phyloP scores from a whole-genome alignment of 225 moss, liverwort and hornwort species.

The Anthoceros angustus region DNA sequence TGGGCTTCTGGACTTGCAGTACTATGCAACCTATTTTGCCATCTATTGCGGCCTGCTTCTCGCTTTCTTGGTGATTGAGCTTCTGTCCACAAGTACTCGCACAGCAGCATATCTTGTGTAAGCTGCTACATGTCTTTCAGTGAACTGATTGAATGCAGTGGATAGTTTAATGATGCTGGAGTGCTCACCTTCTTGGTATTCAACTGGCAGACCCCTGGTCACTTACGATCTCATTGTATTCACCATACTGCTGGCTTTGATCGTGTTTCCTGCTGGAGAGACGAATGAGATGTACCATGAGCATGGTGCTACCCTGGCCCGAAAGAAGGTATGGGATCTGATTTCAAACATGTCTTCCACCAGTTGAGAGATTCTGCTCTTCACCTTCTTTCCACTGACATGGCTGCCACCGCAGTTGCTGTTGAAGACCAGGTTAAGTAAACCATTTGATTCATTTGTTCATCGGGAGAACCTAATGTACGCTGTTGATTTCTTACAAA shows the following conservation, averaged over 20 bases:
- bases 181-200: not conserved
- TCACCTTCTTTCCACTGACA: not conserved
- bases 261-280: constrained; percentile 89
- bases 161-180: not conserved
- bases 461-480: constrained; percentile 15
- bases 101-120: constrained; percentile 52
- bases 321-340: constrained; percentile 47
- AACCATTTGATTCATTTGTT: constrained; percentile 7
- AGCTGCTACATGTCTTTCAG: constrained; percentile 8
- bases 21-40: constrained; percentile 79
- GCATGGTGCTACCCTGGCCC: constrained; percentile 69
- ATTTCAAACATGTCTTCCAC: not conserved
- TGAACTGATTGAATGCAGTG: not conserved
- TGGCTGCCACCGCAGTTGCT: constrained; percentile 39
- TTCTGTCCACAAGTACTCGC: constrained; percentile 50
- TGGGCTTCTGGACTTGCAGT: constrained; percentile 30
- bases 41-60: constrained; percentile 73
- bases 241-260: constrained; percentile 57
- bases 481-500: constrained; percentile 52
- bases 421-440: constrained; percentile 37
- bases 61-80: constrained; percentile 64
- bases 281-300: constrained; percentile 69
- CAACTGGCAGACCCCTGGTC: constrained; percentile 50
- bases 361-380: not conserved
- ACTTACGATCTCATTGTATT: constrained; percentile 69